Evolutionary conservation across 768 basidiomycete genomes (phyloP), one percentile per base, ranked within the genome.

Genomic region (Trametes cinnabarina): DNA sequence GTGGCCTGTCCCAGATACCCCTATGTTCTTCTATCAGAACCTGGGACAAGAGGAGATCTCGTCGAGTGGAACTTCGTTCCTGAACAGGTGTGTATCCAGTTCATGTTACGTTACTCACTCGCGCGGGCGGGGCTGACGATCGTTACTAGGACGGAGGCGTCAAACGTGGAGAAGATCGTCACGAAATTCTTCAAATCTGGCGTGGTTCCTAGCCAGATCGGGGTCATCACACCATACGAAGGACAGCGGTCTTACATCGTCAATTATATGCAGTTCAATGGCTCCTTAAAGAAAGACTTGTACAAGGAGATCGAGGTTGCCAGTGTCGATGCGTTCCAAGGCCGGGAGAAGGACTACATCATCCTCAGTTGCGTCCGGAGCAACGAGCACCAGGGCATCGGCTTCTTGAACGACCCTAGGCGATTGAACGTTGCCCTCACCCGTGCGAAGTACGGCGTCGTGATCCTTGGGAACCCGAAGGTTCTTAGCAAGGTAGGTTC

Each of bases 11-110:
- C 89, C 91, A 15, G 94, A 96, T 66, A 96, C 94, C 1, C 97
- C 97, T 15, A 98, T 99, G 96, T 98, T 98, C 79, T 99, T 98
- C 78, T 98, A 99, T 74, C 96, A 98, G 81, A 99, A 99, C 68
- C 74, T 99, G 47, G 97, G 97, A 0, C 96, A 98, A 66, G 97
- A 99, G 69, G 97, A 99, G 71, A 99, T 99, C 55, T 98, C 95
- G 12, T 94, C 92, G 56, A 96, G 94, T 68, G 97, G 97, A 52
- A 99, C 97, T 1, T 98, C 95, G 12, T 99, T 98, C 83, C 79
- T 99, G 64, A 98, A 99, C 74, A 85, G 92, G 90, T 86, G 51
- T 43, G 77, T 64, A 15, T 37, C 40, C 19, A 11, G 37, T 49
- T 54, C 52, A 55, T 66, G 35, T 32, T 50, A 42, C 48, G 19